Conservation (phyloP, 106 monocot species). For the Cymbidium sinense region DNA sequence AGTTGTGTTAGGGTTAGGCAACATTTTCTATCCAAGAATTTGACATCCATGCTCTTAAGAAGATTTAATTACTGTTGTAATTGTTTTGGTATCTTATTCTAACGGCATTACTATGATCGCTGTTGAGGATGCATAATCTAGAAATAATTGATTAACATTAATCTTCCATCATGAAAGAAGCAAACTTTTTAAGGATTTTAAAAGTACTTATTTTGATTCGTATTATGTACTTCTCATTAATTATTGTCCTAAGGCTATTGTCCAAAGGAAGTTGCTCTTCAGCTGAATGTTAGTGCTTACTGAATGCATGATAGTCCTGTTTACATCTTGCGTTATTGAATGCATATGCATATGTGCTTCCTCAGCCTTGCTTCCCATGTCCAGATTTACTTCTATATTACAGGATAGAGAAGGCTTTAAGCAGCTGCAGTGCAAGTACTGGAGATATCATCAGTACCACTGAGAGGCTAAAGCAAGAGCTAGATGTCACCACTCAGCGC, state of each 20-base stretch:
- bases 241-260: neutral
- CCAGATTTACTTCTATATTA: neutral
- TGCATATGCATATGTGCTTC: neutral
- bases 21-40: neutral
- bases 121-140: neutral
- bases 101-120: neutral
- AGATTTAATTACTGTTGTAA: neutral
- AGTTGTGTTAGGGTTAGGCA: neutral
- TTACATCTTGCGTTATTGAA: neutral
- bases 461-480: conserved; percentile 85
- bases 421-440: conserved; percentile 71
- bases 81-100: conserved; percentile 2
- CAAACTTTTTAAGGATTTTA: neutral
- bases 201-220: neutral
- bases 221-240: neutral
- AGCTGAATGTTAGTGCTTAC: neutral
- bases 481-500: conserved; percentile 77
- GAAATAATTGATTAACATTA: neutral
- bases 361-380: neutral
- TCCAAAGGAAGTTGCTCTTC: neutral
- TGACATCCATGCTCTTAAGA: neutral
- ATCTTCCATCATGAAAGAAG: neutral
- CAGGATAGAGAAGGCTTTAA: conserved; percentile 75
- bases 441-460: conserved; percentile 90
- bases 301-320: neutral